These are phyloP conservation scores for Allantophomopsis lycopodina DNA, from an alignment of 2,329 filamentous ascomycete genomes.

Conservation along the genomic window DNA sequence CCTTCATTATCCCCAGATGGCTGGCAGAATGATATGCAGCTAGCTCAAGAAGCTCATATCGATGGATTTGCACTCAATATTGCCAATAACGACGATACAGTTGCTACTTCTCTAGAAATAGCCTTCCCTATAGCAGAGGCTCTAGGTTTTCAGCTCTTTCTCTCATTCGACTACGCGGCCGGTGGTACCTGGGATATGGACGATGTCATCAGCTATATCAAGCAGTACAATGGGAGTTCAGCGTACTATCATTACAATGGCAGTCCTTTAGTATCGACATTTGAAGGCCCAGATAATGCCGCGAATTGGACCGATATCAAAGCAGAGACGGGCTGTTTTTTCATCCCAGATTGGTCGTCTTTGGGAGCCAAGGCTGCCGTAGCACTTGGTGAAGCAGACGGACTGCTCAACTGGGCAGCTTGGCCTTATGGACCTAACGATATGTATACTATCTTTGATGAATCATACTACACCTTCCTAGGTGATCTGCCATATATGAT, in stretches of 20 bases:
- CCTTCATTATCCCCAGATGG: too few species aligned
- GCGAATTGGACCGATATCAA: constrained; percentile 27
- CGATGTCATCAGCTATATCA: constrained; percentile 14
- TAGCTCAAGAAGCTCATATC: constrained; percentile 21
- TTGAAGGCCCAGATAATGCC: constrained; percentile 26
- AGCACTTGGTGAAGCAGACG: constrained; percentile 11
- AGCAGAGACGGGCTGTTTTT: constrained; percentile 14
- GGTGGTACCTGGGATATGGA: constrained; percentile 14
- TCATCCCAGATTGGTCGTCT: constrained; percentile 27
- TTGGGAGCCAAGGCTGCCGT: constrained; percentile 1
- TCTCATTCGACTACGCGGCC: constrained; percentile 26
- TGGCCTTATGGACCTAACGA: constrained; percentile 15
- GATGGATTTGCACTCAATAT: constrained; percentile 26
- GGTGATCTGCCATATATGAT: constrained; percentile 5
- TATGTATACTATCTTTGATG: constrained; percentile 2
- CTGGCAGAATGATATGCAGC: constrained; percentile 20
- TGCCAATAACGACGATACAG: constrained; percentile 6
- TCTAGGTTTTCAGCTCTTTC: constrained; percentile 24
- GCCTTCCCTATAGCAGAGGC: constrained; percentile 10
- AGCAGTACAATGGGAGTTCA: constrained; percentile 10
- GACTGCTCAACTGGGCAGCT: constrained; percentile 22
- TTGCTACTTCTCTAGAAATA: constrained; percentile 7
- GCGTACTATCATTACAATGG: constrained; percentile 17
- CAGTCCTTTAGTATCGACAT: constrained; percentile 31
- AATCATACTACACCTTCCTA: constrained; percentile 2